These are phyloP conservation scores for Colletotrichum shisoi DNA, from an alignment of 2,329 filamentous ascomycete genomes.

Conservation along the genomic window DNA sequence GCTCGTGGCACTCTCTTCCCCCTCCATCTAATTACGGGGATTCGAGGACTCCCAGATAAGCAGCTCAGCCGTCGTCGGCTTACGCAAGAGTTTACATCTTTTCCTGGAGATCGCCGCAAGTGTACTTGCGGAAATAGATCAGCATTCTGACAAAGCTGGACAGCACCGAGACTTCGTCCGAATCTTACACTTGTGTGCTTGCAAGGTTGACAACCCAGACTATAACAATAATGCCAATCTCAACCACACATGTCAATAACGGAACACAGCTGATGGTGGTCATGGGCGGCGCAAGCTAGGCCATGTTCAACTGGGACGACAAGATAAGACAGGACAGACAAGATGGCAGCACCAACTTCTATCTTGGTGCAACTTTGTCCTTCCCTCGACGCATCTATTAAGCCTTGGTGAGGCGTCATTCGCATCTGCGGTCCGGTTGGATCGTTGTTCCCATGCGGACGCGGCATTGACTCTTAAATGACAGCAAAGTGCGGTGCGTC, in stretches of 20 bases:
- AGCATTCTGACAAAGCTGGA: background rate
- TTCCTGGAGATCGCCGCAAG: background rate
- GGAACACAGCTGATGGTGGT: background rate
- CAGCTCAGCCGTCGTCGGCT: background rate
- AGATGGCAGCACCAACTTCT: background rate
- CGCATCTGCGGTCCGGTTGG: constrained; percentile 14
- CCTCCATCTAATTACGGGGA: constrained; percentile 5
- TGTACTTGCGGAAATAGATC: background rate
- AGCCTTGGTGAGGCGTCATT: constrained; percentile 18
- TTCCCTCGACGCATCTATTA: constrained; percentile 22
- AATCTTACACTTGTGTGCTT: background rate
- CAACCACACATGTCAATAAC: background rate
- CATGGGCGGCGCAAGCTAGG: background rate
- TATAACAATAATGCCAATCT: background rate
- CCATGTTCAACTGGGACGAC: background rate
- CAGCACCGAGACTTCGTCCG: constrained; percentile 3
- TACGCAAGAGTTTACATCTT: background rate
- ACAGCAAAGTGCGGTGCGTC: background rate
- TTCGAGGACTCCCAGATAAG: background rate
- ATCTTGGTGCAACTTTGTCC: constrained; percentile 5
- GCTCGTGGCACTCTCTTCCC: constrained; percentile 16
- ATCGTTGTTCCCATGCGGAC: constrained; percentile 23
- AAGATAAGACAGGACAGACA: background rate
- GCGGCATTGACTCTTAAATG: constrained; percentile 1
- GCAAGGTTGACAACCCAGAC: constrained; percentile 7